Evolutionary conservation across 23 red algal species (phyloP), one percentile per base, ranked within the genome.

Genomic region (Agarophyton chilense): DNA sequence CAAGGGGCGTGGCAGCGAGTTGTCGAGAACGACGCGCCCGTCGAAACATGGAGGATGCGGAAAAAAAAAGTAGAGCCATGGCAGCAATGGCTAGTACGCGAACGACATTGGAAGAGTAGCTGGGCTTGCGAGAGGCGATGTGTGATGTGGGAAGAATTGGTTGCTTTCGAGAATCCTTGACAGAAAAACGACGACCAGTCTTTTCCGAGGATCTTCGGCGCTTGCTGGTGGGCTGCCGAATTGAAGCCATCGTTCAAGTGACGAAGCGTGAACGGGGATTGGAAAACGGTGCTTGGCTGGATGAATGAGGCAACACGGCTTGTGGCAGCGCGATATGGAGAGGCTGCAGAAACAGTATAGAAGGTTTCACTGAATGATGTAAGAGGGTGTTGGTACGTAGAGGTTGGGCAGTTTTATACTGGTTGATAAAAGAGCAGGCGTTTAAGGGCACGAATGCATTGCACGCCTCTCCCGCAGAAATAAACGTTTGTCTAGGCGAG

Each of bases 151-250:
- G 85, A 34, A 89, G 53, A 65, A 60, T 78, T 24, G 45, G 19
- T n/a, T 89, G 67, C 58, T 89, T 89, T 9, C 72, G 28, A 28
- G 72, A 78, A 19, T 89, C 85, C 60, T 63, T 76, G 39, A 54
- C 40, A 0, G 70, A 64, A 52, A 89, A 89, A 38, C 85, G 85
- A 18, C 85, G 85, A 29, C 39, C 70, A 68, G 25, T 77, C 56
- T 89, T 89, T 24, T 89, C 70, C 24, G 71, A 65, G 2, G 85
- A 65, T 18, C 85, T 32, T n/a, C 85, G 85, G 28, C 85, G 85
- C 52, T 89, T 89, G 38, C 85, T 77, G 31, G 52, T 77, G 19
- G 73, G 67, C 24, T 74, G 68, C 47, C 68, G 38, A 49, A 74
- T 39, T 10, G 68, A 74, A 16, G 68, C 39, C 68, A 74, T 74